Base-by-base conservation (phyloP, 345 rosid species). In the Chamaenerion angustifolium region DNA sequence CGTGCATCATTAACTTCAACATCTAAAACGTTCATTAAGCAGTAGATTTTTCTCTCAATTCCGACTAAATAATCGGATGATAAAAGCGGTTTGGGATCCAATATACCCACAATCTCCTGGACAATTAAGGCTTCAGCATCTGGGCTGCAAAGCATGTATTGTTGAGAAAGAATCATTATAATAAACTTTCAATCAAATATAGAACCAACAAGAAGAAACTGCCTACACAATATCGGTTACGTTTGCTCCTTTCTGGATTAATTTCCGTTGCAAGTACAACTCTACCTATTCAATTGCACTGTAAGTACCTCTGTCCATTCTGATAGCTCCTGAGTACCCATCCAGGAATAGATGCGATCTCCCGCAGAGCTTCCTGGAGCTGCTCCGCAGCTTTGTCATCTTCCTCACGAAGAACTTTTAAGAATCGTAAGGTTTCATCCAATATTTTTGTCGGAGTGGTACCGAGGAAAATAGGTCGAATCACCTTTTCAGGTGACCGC, bases 1-100 rank as follows among this genome's bases (percentile, higher is more conserved):
- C 49, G 40, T 40, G 12, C 47, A 44, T 44, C 58, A 55, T 31
- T 21, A 16, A 45, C 58, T 55, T 23, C 46, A 8, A 44, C 17
- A 25, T 19, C 40, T 0, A 55, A 16, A 9, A 55, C 15, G 0
- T 55, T 15, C 48, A 55, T 23, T 11, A 27, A 23, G 1, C 11
- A 18, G 0, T 55, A 17, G 9, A 55, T 49, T 43, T 44, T 14
- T 23, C 27, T 10, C 4, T 27, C 49, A 11, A 55, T 31, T 43
- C 23, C 23, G 9, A 45, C 48, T 12, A 45, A 45, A 45, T 14
- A 45, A 14, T 16, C 18, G 18, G 18, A 16, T 45, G 15, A 16
- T 0, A 6, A 19, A 12, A 10, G 48, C 15, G 18, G 7, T 14
- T 45, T 1, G 0, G 18, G 48, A 45, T 14, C 8, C 18, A 15